Evolutionary conservation across 805 yeast species (phyloP).

Genomic region (Kodamaea restingae): DNA sequence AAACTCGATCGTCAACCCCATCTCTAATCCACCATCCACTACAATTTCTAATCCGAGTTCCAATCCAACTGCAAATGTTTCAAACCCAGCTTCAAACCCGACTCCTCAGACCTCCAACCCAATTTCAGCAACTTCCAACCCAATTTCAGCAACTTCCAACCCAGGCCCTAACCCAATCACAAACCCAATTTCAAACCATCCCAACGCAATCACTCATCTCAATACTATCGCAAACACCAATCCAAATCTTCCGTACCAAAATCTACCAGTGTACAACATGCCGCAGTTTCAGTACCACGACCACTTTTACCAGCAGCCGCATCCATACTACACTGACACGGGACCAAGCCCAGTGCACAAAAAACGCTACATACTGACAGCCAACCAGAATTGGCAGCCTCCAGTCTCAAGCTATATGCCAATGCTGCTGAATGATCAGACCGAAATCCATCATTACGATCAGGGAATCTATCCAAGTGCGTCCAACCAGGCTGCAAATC

Average conservation of each 20-base stretch:
- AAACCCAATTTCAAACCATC: neutral
- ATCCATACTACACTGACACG: slow-evolving; percentile 3
- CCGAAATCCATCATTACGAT: neutral
- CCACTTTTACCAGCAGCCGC: slow-evolving; percentile 4
- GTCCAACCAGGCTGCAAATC: slow-evolving; percentile 6
- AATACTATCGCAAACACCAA: no score
- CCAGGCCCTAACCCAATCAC: neutral
- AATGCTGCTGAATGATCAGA: slow-evolving; percentile 4
- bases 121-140: neutral
- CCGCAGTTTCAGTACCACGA: slow-evolving; percentile 7
- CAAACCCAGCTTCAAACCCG: no score
- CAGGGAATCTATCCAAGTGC: no score
- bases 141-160: no score
- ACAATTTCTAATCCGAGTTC: no score
- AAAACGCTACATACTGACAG: slow-evolving; percentile 11
- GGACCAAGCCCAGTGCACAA: slow-evolving; percentile 2
- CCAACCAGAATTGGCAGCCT: slow-evolving; percentile 6
- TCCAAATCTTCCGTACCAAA: neutral
- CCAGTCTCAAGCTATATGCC: slow-evolving; percentile 5
- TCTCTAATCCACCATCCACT: no score
- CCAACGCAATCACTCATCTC: neutral
- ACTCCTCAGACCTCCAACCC: no score
- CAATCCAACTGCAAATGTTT: neutral
- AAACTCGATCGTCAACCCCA: no score
- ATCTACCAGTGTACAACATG: slow-evolving; percentile 1